Evolutionary conservation across 768 basidiomycete species (phyloP).

Genomic region (Trametes maxima): DNA sequence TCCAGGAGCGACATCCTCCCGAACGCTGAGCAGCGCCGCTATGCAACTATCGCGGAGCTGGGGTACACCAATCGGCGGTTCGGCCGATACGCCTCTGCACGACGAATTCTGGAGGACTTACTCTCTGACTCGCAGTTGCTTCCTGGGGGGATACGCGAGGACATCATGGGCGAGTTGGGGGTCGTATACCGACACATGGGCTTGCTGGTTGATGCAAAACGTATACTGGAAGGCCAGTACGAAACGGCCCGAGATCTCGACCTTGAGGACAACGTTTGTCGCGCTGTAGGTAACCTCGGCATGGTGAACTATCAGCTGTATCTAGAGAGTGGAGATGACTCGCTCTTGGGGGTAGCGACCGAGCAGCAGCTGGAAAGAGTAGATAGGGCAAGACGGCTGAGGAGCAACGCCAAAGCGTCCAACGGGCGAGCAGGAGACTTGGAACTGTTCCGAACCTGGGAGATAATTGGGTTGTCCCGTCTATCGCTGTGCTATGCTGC

Average conservation of each 20-base stretch:
- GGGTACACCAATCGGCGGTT: neutral
- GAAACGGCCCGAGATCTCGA: neutral
- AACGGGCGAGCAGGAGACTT: neutral
- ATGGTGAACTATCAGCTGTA: neutral
- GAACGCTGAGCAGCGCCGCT: neutral
- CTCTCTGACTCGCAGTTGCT: neutral
- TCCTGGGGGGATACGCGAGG: neutral
- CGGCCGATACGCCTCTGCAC: neutral
- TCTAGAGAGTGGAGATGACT: neutral
- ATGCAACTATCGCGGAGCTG: neutral
- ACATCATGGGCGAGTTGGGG: neutral
- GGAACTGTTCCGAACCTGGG: neutral
- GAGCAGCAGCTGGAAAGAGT: neutral
- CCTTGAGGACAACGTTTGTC: neutral
- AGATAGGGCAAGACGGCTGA: neutral
- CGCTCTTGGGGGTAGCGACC: neutral
- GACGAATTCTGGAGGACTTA: neutral
- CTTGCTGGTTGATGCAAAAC: neutral
- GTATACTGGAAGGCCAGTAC: neutral
- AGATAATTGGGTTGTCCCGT: neutral
- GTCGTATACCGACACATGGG: neutral
- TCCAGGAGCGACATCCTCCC: no score
- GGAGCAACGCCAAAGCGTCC: neutral
- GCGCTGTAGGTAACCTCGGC: neutral
- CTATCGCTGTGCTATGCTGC: neutral